These are phyloP conservation scores for Mortierella sp. DNA, from an alignment of 371 early-diverging fungal genomes.

Conservation along the genomic window DNA sequence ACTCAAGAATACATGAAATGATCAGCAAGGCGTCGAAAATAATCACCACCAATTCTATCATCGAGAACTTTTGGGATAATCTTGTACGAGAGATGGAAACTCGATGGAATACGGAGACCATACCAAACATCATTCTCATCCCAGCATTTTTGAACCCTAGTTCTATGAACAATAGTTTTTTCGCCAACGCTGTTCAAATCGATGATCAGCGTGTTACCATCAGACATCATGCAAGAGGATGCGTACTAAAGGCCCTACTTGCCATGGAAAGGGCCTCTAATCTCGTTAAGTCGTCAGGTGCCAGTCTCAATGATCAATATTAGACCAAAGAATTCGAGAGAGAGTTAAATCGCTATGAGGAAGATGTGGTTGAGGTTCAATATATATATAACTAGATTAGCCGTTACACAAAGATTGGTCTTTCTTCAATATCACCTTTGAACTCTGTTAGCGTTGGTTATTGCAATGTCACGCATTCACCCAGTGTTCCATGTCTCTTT, in stretches of 20 bases:
- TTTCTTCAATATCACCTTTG: too few relatives aligned
- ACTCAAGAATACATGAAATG: background rate
- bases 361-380: too few relatives aligned
- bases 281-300: background rate
- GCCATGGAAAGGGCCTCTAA: background rate
- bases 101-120: background rate
- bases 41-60: background rate
- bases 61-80: background rate
- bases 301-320: background rate
- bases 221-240: background rate
- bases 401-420: too few relatives aligned
- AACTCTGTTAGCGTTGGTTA: too few relatives aligned
- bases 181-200: background rate
- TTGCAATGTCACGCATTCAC: constrained; percentile 25
- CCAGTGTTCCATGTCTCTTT: constrained; percentile 58
- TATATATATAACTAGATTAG: too few relatives aligned
- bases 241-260: background rate
- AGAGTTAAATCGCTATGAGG: background rate
- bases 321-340: background rate
- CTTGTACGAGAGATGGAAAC: background rate
- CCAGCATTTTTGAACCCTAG: background rate
- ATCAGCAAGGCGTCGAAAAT: background rate
- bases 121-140: background rate
- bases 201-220: background rate
- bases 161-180: background rate